phyloP scores from a whole-genome alignment of 148 eudicot species.

The Persicaria maculosa region DNA sequence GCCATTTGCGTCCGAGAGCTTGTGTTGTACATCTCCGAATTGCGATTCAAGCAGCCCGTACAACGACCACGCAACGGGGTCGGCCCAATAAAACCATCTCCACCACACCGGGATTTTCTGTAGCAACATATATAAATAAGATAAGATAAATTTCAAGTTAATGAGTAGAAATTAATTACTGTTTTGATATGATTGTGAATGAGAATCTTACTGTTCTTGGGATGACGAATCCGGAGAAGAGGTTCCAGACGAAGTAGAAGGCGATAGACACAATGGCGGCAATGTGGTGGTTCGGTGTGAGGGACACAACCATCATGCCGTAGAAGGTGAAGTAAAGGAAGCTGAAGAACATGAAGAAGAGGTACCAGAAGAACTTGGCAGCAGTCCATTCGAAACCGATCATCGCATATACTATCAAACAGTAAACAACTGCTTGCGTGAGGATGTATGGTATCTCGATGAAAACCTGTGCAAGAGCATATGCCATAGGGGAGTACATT shows the following conservation, averaged over 20 bases:
- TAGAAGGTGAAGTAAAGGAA: constrained; percentile 33
- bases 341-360: constrained; percentile 37
- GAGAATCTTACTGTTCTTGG: constrained; percentile 34
- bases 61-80: constrained; percentile 28
- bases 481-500: constrained; percentile 16
- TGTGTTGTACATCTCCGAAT: constrained; percentile 22
- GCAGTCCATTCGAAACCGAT: constrained; percentile 46
- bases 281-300: constrained; percentile 32
- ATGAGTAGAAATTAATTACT: too few species aligned
- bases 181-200: not conserved
- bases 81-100: constrained; percentile 38
- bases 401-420: constrained; percentile 40
- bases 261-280: constrained; percentile 27
- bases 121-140: not conserved
- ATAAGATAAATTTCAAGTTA: not conserved
- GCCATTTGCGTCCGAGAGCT: not conserved
- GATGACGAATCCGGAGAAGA: constrained; percentile 40
- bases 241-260: constrained; percentile 36
- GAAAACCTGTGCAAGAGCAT: constrained; percentile 18
- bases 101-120: constrained; percentile 50
- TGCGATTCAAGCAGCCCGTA: constrained; percentile 37
- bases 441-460: constrained; percentile 36
- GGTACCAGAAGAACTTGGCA: constrained; percentile 34
- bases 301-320: constrained; percentile 49
- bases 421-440: constrained; percentile 25